These are phyloP conservation scores for Hanseniaspora valbyensis DNA, from an alignment of 805 yeast genomes.

Conservation along the genomic window DNA sequence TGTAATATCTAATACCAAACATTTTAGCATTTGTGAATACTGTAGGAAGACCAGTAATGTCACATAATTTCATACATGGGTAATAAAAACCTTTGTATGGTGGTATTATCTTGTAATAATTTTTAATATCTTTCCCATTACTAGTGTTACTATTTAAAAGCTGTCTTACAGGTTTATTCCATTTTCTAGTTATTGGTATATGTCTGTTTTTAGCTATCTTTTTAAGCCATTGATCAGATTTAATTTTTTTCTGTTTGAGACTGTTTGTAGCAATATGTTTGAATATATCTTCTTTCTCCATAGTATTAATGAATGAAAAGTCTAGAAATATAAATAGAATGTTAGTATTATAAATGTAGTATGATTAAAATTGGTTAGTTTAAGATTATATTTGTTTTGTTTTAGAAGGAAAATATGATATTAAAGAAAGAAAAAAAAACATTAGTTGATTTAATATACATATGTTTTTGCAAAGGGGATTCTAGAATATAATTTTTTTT, in stretches of 20 bases:
- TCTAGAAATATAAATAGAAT: no score
- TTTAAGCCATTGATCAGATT: conserved; percentile 1
- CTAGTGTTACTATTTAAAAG: background rate
- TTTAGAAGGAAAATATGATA: no score
- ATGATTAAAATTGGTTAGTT: background rate
- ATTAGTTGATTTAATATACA: background rate
- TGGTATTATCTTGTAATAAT: conserved; percentile 34
- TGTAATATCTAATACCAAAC: conserved; percentile 7
- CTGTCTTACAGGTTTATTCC: conserved; percentile 11
- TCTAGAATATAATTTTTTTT: no score
- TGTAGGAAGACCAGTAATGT: conserved; percentile 80
- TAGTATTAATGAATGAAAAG: no score
- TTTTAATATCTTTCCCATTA: conserved; percentile 30
- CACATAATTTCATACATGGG: conserved; percentile 81
- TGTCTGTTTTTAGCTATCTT: background rate
- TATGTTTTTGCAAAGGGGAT: background rate
- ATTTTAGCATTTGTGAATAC: conserved; percentile 2
- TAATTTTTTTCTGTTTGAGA: background rate
- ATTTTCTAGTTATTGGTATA: conserved; percentile 23
- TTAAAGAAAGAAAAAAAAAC: no score
- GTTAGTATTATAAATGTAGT: background rate
- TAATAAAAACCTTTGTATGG: conserved; percentile 21
- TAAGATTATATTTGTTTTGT: no score
- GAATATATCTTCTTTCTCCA: background rate
- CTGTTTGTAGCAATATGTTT: background rate